Base-by-base conservation (phyloP, 352 stramenopile genomes). In the Globisporangium paroecandrum region DNA sequence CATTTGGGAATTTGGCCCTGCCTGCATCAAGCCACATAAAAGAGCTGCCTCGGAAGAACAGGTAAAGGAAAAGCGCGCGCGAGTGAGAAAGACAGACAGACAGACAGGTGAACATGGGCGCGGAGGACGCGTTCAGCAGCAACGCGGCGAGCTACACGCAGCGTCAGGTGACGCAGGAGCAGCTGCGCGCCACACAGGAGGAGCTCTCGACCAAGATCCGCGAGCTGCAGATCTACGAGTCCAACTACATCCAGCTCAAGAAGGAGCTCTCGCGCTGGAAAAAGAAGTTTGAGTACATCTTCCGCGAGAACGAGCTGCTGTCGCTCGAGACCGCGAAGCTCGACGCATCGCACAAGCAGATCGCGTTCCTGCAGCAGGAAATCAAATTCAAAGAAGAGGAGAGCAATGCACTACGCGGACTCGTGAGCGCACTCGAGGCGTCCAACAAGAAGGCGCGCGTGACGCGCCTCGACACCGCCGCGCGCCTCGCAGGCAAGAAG, bases 241-340 rank as follows among this genome's bases (percentile, higher is more conserved):
- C 65, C 63, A 91, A 92, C 69, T 94, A 92, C 73, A 76, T 89
- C 55, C 68, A 79, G 49, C 78, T 88, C 43, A 93, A 93, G 72
- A 90, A 90, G 69, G 87, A 95, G 58, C 68, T 91, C 5, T 53
- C 75, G 60, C 82, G 83, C 66, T 95, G 87, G 87, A 95, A 93
- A 70, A 93, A 93, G 53, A 95, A 93, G 61, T 95, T 93, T 65
- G 85, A 95, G 71, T 93, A 89, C 64, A 85, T 95, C 20, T 93
- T 95, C 65, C 75, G 84, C 53, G 87, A 95, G 70, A 95, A 95
- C 71, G 87, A 95, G 72, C 75, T 95, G 66, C 65, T 95, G 46
- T 89, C 83, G 62, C 76, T 93, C 29, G 87, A 95, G 65, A 91
- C 83, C n/a, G 79, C 80, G 32, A 95, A 95, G 69, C 75, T 95